A percentile compares a stretch with the other conserved stretches of the same genome.
Evolutionary conservation across 345 rosid species (phyloP).

Genomic region (Erysimum cheiranthoides): DNA sequence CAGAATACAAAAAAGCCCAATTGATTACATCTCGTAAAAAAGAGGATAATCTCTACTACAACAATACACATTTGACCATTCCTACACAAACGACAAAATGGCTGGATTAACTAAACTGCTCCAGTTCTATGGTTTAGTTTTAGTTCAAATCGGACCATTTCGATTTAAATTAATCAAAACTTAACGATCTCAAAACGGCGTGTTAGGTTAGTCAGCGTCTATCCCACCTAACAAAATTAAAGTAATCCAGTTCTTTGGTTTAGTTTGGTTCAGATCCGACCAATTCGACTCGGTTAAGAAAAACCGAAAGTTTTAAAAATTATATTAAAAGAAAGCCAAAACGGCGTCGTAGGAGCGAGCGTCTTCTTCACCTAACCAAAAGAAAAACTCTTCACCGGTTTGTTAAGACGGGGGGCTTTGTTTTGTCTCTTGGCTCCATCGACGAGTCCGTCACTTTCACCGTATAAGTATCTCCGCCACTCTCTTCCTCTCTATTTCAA

Average conservation of each 20-base stretch:
- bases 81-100: no score
- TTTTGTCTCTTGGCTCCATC: slow-evolving; percentile 59
- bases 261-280: neutral
- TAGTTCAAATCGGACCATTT: no score
- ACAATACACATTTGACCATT: no score
- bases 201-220: no score
- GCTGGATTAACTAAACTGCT: no score
- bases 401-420: slow-evolving; percentile 26
- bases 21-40: no score
- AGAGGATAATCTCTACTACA: no score
- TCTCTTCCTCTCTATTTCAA: neutral
- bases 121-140: no score
- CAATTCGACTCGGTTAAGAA: neutral
- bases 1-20: no score
- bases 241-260: neutral
- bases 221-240: no score
- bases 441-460: slow-evolving; percentile 62
- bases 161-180: no score
- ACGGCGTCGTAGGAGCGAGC: slow-evolving; percentile 44
- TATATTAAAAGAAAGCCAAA: neutral
- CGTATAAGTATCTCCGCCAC: slow-evolving; percentile 47
- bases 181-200: no score
- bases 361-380: slow-evolving; percentile 37
- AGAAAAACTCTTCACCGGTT: slow-evolving; percentile 40
- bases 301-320: neutral